Evolutionary conservation across 768 basidiomycete genomes (phyloP), one percentile per base, ranked within the genome.

Genomic region (Fibroporia radiculosa): DNA sequence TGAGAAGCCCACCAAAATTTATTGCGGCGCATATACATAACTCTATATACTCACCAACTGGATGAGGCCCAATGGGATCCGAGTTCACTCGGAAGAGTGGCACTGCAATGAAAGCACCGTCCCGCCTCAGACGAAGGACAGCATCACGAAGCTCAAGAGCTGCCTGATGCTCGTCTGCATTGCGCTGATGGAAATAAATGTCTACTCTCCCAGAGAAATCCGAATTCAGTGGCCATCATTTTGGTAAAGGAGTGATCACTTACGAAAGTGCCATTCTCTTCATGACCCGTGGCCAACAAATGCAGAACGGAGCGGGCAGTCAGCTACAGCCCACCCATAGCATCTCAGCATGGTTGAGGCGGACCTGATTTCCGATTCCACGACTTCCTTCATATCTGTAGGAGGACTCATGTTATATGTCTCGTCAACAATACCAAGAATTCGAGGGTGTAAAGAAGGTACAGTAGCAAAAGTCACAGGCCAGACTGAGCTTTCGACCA

Each of bases 21-120:
- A 4, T 33, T 31, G 18, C 16, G 6, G n/a, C 20, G 12, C 14
- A 22, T 25, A 45, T 20, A 40, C 37, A 8, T 16, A 19, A 40
- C 18, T 29, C 11, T 16, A 14, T 23, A 12, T 25, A 60, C 80
- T 55, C 48, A 80, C 85, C 86, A 40, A 78, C 75, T 3, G 85
- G 85, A 63, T 89, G 86, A 13, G 85, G 84, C 0, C 86, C 84
- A 3, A 80, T 74, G 2, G 84, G 84, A 2, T 62, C 73, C 2
- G 66, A 71, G 58, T 88, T 85, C 27, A 89, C 81, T 24, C 81
- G 72, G 58, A 74, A 82, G 22, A 84, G 67, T 6, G 86, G 86
- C 1, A 87, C 86, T 1, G 84, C 86, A 7, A 88, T 75, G 53
- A 88, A 89, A 1, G 84, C 84, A 1, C 85, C 85, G 40, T 86